Percentiles rank a stretch among this genome's conserved stretches.
Conservation (phyloP, 768 basidiomycete species). For the Tulasnella sp. region DNA sequence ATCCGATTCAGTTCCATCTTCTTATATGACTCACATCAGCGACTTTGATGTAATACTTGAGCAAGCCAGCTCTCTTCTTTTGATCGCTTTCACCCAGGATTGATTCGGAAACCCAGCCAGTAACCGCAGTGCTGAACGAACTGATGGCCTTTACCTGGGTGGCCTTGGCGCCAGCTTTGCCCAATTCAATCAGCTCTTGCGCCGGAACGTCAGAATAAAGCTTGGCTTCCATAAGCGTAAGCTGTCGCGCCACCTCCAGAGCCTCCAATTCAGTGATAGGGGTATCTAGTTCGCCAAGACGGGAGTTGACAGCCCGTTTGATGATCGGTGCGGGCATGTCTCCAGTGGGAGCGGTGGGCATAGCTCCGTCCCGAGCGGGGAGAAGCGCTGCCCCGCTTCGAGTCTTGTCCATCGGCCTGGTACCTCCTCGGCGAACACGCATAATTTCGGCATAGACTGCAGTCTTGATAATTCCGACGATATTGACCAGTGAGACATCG, state of each 20-base stretch:
- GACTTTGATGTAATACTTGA: slow-evolving; percentile 92
- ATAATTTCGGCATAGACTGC: neutral
- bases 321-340: slow-evolving; percentile 83
- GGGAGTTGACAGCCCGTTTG: slow-evolving; percentile 38
- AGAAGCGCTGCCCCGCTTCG: neutral
- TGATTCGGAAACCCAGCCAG: slow-evolving; percentile 92
- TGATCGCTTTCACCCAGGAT: slow-evolving; percentile 84
- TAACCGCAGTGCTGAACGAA: slow-evolving; percentile 81
- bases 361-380: slow-evolving; percentile 28
- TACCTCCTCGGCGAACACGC: neutral
- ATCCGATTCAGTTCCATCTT: slow-evolving; percentile 1
- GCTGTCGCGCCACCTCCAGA: slow-evolving; percentile 82
- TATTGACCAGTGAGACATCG: neutral
- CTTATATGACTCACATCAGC: slow-evolving; percentile 54
- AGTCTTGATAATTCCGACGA: neutral
- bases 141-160: slow-evolving; percentile 77
- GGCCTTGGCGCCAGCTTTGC: slow-evolving; percentile 53
- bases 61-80: slow-evolving; percentile 62
- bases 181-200: slow-evolving; percentile 79
- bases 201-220: slow-evolving; percentile 78
- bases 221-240: slow-evolving; percentile 87
- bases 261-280: slow-evolving; percentile 83
- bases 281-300: slow-evolving; percentile 28
- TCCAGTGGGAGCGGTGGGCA: slow-evolving; percentile 50
- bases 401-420: neutral